Evolutionary conservation across 352 stramenopile genomes (phyloP).

Genomic region (Albugo candida): DNA sequence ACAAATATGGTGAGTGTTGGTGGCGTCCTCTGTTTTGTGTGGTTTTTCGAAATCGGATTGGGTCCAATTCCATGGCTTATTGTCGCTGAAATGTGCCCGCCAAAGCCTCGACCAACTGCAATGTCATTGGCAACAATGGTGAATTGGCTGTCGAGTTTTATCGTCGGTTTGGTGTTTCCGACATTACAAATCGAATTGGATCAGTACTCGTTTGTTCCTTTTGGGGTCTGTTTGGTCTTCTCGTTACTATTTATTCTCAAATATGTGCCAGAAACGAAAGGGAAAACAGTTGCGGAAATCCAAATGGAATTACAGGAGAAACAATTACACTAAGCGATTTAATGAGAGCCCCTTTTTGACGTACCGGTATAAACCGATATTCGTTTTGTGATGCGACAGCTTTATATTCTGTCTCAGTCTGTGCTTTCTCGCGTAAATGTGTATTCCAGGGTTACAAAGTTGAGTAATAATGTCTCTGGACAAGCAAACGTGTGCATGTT

Average conservation of each 20-base stretch:
- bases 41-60: conserved; percentile 28
- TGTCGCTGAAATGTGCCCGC: conserved; percentile 91
- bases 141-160: conserved; percentile 92
- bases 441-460: too few relatives aligned
- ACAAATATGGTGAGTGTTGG: conserved; percentile 34
- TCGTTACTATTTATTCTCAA: conserved; percentile 59
- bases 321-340: conserved; percentile 1
- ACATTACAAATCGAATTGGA: conserved; percentile 72
- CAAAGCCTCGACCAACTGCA: conserved; percentile 79
- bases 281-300: conserved; percentile 58
- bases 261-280: conserved; percentile 83
- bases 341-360: too few relatives aligned
- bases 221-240: conserved; percentile 60
- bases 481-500: too few relatives aligned
- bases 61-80: conserved; percentile 90
- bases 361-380: too few relatives aligned
- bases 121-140: conserved; percentile 86
- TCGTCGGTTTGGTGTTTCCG: conserved; percentile 87
- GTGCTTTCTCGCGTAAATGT: too few relatives aligned
- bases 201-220: conserved; percentile 82
- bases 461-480: too few relatives aligned
- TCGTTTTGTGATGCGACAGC: too few relatives aligned
- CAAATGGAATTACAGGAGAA: conserved; percentile 26
- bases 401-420: too few relatives aligned
- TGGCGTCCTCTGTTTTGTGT: conserved; percentile 57